Evolutionary conservation across 1,139 yeast genomes (phyloP).

Genomic region (Chernovozyma aurita): DNA sequence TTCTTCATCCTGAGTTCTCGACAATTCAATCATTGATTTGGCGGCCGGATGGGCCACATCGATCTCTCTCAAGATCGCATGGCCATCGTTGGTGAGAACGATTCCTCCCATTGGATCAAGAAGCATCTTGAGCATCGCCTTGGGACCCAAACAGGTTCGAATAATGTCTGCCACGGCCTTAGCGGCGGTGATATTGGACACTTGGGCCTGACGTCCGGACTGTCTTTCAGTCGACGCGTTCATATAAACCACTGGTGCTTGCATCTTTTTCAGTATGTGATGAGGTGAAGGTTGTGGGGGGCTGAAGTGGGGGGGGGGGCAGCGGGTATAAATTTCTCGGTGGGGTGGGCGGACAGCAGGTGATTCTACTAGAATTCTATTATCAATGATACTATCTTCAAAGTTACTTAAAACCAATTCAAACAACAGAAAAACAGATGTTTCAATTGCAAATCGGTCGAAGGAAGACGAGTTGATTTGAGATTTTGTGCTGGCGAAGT

Average conservation of each 20-base stretch:
- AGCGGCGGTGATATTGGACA: slow-evolving; percentile 96
- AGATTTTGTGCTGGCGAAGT: too few relatives aligned
- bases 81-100: slow-evolving; percentile 96
- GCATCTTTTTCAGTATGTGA: slow-evolving; percentile 33
- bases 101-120: slow-evolving; percentile 99
- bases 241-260: slow-evolving; percentile 49
- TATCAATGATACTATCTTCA: too few relatives aligned
- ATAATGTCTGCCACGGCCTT: slow-evolving; percentile 97
- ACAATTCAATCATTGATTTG: slow-evolving; percentile 94
- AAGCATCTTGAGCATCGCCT: slow-evolving; percentile 97
- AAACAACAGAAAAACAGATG: too few relatives aligned
- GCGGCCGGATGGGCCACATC: slow-evolving; percentile 98
- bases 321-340: too few relatives aligned
- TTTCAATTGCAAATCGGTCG: too few relatives aligned
- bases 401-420: too few relatives aligned
- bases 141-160: slow-evolving; percentile 98
- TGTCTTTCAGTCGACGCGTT: slow-evolving; percentile 90
- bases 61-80: slow-evolving; percentile 83
- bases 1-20: slow-evolving; percentile 98
- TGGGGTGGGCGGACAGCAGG: too few relatives aligned
- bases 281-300: too few relatives aligned
- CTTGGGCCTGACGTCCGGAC: slow-evolving; percentile 95
- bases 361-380: too few relatives aligned
- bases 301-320: too few relatives aligned
- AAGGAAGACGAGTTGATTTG: too few relatives aligned